Evolutionary conservation across 73 alveolate species (phyloP).

Genomic region (Uronychia binucleata): DNA sequence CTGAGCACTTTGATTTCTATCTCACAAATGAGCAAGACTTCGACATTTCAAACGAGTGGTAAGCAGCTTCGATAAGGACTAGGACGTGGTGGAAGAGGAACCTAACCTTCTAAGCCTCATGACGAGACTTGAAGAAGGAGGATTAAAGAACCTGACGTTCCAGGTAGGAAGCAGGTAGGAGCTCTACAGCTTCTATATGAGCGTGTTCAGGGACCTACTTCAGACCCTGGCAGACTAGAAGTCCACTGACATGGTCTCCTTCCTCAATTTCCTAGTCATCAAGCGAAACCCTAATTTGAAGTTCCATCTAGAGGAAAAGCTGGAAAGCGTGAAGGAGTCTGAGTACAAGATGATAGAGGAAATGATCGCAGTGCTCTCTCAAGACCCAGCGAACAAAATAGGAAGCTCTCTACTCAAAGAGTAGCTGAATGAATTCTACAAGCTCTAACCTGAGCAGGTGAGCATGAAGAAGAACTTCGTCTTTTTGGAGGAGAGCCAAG

Average conservation of each 20-base stretch:
- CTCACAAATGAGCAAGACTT: not conserved
- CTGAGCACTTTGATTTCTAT: not conserved
- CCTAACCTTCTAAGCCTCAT: not conserved
- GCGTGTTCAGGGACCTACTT: not conserved
- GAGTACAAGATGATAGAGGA: not conserved
- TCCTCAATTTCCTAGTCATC: not conserved
- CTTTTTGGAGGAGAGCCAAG: too few relatives aligned
- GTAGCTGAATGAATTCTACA: not conserved
- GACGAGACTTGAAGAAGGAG: not conserved
- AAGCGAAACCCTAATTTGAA: not conserved
- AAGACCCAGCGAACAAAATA: not conserved
- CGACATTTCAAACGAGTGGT: not conserved
- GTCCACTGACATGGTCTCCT: not conserved
- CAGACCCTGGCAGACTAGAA: not conserved
- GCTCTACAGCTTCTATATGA: not conserved
- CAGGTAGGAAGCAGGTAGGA: not conserved
- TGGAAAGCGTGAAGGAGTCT: not conserved
- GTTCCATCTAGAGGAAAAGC: not conserved
- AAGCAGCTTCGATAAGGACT: not conserved
- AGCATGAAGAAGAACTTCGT: not conserved
- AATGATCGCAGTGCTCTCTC: not conserved
- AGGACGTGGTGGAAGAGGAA: not conserved
- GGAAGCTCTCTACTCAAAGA: not conserved
- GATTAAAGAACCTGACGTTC: not conserved
- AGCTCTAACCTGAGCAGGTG: not conserved